Evolutionary conservation across 345 rosid species (phyloP).

Genomic region (Luvunga scandens): DNA sequence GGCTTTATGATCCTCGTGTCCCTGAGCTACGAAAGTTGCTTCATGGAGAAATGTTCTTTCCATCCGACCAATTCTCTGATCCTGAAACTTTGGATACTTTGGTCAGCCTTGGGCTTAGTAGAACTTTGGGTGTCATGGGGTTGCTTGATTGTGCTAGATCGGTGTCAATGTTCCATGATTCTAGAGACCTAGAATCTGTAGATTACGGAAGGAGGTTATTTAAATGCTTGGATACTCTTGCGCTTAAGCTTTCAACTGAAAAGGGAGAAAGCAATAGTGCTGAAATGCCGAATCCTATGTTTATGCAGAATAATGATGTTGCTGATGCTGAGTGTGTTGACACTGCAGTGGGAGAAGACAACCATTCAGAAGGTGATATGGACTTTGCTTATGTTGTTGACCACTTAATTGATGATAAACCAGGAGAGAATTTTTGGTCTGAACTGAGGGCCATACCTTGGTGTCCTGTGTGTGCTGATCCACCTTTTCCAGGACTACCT

Average conservation of each 20-base stretch:
- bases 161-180: slow-evolving; percentile 58
- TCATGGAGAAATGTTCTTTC: slow-evolving; percentile 72
- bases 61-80: slow-evolving; percentile 67
- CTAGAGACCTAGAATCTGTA: slow-evolving; percentile 50
- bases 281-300: slow-evolving; percentile 30
- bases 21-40: slow-evolving; percentile 63
- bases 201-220: slow-evolving; percentile 60
- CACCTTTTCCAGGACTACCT: slow-evolving; percentile 77
- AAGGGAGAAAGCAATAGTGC: slow-evolving; percentile 32
- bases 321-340: slow-evolving; percentile 26
- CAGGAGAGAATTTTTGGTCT: slow-evolving; percentile 85
- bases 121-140: slow-evolving; percentile 56
- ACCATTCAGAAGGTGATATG: slow-evolving; percentile 31
- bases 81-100: slow-evolving; percentile 69
- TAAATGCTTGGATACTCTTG: slow-evolving; percentile 54
- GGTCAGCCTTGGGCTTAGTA: slow-evolving; percentile 70
- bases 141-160: slow-evolving; percentile 87
- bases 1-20: slow-evolving; percentile 92
- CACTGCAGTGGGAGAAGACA: slow-evolving; percentile 26
- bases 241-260: slow-evolving; percentile 45
- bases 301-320: slow-evolving; percentile 15
- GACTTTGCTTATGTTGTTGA: slow-evolving; percentile 44
- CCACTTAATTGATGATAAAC: slow-evolving; percentile 45
- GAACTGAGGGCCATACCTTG: slow-evolving; percentile 72
- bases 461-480: slow-evolving; percentile 76